phyloP scores from a whole-genome alignment of 305 asterid species.

The Fraxinus floribunda region DNA sequence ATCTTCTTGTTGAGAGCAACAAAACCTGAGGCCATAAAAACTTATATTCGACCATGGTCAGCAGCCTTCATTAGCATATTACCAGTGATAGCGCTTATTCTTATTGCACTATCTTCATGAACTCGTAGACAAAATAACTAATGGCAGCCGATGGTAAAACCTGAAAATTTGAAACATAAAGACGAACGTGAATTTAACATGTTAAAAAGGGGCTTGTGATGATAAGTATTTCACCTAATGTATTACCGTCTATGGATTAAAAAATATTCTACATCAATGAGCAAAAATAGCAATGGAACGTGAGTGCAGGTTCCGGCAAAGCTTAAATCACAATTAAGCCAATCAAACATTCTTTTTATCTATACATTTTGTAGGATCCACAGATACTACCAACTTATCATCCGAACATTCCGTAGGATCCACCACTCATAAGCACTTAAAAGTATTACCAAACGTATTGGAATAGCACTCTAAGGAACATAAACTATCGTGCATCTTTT shows the following conservation, averaged over 20 bases:
- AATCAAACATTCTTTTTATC: background rate
- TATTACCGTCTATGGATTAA: background rate
- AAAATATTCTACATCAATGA: background rate
- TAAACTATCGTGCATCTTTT: background rate
- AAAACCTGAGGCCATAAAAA: no score
- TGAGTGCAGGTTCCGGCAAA: background rate
- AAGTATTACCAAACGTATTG: background rate
- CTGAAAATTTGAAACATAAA: background rate
- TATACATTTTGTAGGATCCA: background rate
- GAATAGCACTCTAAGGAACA: background rate
- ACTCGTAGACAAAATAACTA: conserved; percentile 15
- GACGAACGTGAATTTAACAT: background rate
- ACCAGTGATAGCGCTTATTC: background rate
- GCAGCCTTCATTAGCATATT: background rate
- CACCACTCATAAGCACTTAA: background rate
- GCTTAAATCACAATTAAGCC: background rate
- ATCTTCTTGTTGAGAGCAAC: no score
- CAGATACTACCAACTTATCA: background rate
- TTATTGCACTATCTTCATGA: conserved; percentile 3
- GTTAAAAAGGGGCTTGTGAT: background rate
- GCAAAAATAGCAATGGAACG: background rate
- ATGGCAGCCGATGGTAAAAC: conserved; percentile 21
- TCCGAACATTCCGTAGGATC: background rate
- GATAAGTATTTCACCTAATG: background rate
- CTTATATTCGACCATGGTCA: no score